Percentiles rank a stretch among this genome's conserved stretches.
Evolutionary conservation across 78 protist species (phyloP).

Genomic region (Dictyostelium brefeldianum): DNA sequence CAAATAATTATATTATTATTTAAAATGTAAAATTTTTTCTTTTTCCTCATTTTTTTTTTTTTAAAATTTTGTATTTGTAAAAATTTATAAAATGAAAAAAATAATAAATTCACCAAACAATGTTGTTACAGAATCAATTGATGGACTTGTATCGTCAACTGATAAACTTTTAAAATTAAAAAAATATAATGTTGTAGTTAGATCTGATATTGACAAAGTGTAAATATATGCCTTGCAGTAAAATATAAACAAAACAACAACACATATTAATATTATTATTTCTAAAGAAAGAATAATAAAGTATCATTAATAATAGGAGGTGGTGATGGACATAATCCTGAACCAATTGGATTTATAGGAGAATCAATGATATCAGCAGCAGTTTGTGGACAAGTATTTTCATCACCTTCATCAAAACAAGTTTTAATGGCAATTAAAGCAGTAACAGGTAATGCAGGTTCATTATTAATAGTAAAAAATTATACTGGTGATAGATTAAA

Average conservation of each 20-base stretch:
- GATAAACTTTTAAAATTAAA: neutral
- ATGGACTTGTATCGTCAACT: slow-evolving; percentile 29
- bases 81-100: slow-evolving; percentile 79
- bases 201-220: slow-evolving; percentile 21
- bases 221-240: too few species aligned
- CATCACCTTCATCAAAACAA: slow-evolving; percentile 52
- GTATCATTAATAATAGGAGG: slow-evolving; percentile 82
- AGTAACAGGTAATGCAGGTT: slow-evolving; percentile 39
- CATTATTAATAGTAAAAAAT: slow-evolving; percentile 83
- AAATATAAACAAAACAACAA: neutral
- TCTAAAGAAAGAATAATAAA: slow-evolving; percentile 2
- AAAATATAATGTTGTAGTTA: slow-evolving; percentile 19
- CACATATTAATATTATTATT: neutral
- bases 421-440: slow-evolving; percentile 80
- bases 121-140: slow-evolving; percentile 65
- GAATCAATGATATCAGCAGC: slow-evolving; percentile 82
- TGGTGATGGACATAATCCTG: slow-evolving; percentile 91
- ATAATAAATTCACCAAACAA: slow-evolving; percentile 56
- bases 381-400: slow-evolving; percentile 85
- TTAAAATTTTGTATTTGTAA: too few species aligned
- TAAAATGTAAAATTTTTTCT: neutral
- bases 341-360: slow-evolving; percentile 87
- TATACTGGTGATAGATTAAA: slow-evolving; percentile 89
- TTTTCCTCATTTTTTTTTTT: too few species aligned
- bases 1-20: neutral